These are phyloP conservation scores for Coniochaeta sp. DNA, from an alignment of 2,329 filamentous ascomycete species.

Conservation along the genomic window DNA sequence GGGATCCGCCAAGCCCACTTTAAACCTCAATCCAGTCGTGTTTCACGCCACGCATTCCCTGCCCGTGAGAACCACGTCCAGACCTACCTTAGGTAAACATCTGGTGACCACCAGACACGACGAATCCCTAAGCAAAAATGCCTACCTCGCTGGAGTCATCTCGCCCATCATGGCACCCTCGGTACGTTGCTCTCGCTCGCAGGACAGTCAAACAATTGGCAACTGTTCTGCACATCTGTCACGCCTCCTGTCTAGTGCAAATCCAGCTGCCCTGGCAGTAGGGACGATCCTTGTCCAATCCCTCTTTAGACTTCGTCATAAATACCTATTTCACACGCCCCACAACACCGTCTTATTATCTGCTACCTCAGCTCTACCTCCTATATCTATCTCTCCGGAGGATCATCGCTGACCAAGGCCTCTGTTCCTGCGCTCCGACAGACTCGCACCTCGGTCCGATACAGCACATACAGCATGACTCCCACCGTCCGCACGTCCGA, in stretches of 20 bases:
- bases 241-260: neutral
- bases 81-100: no score
- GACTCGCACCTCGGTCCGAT: conserved; percentile 48
- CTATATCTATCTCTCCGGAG: neutral
- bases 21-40: neutral
- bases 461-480: conserved; percentile 54
- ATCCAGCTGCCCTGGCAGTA: neutral
- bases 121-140: conserved; percentile 30
- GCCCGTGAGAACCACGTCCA: neutral
- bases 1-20: neutral
- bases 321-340: neutral
- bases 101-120: neutral
- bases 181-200: conserved; percentile 35
- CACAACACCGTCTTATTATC: neutral
- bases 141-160: conserved; percentile 52
- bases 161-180: conserved; percentile 57
- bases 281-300: neutral
- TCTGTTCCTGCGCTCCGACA: conserved; percentile 15
- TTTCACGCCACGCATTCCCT: neutral
- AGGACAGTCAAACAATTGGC: neutral
- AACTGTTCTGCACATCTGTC: neutral
- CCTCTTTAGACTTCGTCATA: conserved; percentile 1
- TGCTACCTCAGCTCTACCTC: conserved; percentile 1
- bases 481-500: conserved; percentile 46
- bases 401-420: neutral